A percentile compares a stretch with the other conserved stretches of the same genome.
Conservation (phyloP, 225 moss, liverwort and hornwort genomes). For the Pseudisothecium myosuroides region DNA sequence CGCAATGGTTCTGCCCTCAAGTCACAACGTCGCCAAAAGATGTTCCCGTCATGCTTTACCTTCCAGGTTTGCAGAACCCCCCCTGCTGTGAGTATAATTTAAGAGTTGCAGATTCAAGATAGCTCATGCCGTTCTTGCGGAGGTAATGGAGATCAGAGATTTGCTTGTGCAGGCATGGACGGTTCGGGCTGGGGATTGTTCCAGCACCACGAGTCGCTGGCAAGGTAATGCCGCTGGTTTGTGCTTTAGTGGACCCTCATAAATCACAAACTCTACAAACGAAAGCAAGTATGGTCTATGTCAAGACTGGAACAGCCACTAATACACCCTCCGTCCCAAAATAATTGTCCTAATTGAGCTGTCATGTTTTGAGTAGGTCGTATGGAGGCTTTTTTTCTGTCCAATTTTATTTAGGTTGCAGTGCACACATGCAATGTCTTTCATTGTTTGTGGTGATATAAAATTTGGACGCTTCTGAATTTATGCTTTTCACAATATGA, state of each 20-base stretch:
- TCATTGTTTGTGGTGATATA: not conserved
- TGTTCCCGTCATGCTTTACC: slow-evolving; percentile 56
- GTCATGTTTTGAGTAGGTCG: not conserved
- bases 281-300: not conserved
- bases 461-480: not conserved
- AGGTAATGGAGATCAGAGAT: not conserved
- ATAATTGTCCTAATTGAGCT: not conserved
- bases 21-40: slow-evolving; percentile 8
- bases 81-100: not conserved
- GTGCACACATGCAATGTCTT: not conserved
- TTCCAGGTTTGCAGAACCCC: slow-evolving; percentile 42
- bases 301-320: not conserved
- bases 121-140: not conserved
- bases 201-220: slow-evolving; percentile 53
- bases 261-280: not conserved
- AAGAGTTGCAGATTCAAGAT: not conserved
- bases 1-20: slow-evolving; percentile 59
- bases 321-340: not conserved
- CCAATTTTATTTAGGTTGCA: not conserved
- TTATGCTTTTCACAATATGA: not conserved
- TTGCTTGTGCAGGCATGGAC: slow-evolving; percentile 44
- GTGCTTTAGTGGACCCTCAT: not conserved
- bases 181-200: slow-evolving; percentile 49
- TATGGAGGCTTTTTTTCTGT: not conserved
- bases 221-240: slow-evolving; percentile 17